These are phyloP conservation scores for Picochlorum sp. DNA, from an alignment of 139 green algal genomes.

Conservation along the genomic window DNA sequence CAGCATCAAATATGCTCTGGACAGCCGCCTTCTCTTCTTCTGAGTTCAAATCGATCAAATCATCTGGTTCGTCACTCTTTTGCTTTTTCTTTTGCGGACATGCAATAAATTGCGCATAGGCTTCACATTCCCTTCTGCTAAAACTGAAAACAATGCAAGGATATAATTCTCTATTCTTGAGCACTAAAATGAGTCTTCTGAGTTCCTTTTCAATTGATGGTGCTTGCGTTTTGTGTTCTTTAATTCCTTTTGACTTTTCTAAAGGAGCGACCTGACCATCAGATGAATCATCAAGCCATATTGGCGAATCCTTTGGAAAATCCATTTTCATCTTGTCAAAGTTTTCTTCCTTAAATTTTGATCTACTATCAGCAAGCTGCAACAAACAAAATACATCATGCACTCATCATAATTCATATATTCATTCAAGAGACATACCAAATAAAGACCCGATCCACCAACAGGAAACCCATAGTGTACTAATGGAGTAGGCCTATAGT, in stretches of 20 bases:
- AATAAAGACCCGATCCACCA: constrained; percentile 66
- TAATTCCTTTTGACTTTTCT: not conserved
- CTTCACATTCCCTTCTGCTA: constrained; percentile 37
- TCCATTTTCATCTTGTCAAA: constrained; percentile 43
- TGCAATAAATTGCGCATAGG: not conserved
- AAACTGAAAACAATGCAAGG: constrained; percentile 97
- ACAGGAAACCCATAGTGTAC: constrained; percentile 84
- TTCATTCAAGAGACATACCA: constrained; percentile 30
- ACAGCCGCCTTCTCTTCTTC: constrained; percentile 39
- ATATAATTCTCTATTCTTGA: constrained; percentile 51
- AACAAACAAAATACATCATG: constrained; percentile 25
- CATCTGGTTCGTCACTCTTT: not conserved
- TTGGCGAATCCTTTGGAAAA: constrained; percentile 1
- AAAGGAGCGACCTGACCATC: not conserved
- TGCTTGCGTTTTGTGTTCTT: constrained; percentile 1
- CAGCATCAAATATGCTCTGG: constrained; percentile 59
- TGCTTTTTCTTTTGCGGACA: constrained; percentile 4
- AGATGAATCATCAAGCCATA: not conserved
- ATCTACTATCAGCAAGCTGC: constrained; percentile 46
- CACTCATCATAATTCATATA: constrained; percentile 36
- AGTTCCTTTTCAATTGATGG: constrained; percentile 24
- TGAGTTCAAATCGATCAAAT: constrained; percentile 44
- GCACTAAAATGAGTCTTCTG: constrained; percentile 47
- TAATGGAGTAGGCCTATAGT: constrained; percentile 89
- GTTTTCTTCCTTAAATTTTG: constrained; percentile 60